Conservation (phyloP, 1,139 yeast species). For the Zygosaccharomyces pseudobailii region DNA sequence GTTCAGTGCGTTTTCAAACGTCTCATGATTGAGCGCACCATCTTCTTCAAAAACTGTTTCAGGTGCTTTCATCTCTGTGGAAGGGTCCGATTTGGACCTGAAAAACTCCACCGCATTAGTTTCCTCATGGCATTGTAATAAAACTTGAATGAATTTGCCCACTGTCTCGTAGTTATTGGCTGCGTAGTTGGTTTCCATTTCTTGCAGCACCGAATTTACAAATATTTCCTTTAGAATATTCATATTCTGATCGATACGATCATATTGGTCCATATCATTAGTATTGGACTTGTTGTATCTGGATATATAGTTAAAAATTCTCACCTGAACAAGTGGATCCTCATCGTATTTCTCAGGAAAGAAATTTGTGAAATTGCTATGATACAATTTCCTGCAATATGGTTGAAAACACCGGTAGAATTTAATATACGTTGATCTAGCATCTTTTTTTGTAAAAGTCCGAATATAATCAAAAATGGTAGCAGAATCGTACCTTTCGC, state of each 20-base stretch:
- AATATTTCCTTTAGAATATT: constrained; percentile 50
- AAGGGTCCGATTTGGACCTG: constrained; percentile 43
- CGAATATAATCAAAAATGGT: constrained; percentile 27
- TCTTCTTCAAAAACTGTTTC: constrained; percentile 28
- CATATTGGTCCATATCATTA: constrained; percentile 18
- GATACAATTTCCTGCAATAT: constrained; percentile 22
- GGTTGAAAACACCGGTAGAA: constrained; percentile 20
- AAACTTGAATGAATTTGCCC: constrained; percentile 37
- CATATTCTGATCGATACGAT: constrained; percentile 20
- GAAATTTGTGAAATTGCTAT: constrained; percentile 23
- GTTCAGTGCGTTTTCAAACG: constrained; percentile 20
- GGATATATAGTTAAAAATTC: constrained; percentile 21
- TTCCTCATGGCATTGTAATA: constrained; percentile 39
- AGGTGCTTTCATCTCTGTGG: constrained; percentile 34
- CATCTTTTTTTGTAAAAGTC: constrained; percentile 11
- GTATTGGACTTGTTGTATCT: constrained; percentile 22
- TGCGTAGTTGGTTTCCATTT: constrained; percentile 60
- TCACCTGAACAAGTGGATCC: constrained; percentile 30
- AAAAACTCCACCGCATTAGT: constrained; percentile 45
- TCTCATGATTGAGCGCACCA: constrained; percentile 31
- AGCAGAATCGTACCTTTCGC: constrained; percentile 12
- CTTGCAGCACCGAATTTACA: constrained; percentile 66
- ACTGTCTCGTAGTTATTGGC: constrained; percentile 43
- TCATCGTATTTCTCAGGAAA: constrained; percentile 24
- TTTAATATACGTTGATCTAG: constrained; percentile 16